phyloP scores from a whole-genome alignment of 345 rosid genomes.

The Ceriops decandra region DNA sequence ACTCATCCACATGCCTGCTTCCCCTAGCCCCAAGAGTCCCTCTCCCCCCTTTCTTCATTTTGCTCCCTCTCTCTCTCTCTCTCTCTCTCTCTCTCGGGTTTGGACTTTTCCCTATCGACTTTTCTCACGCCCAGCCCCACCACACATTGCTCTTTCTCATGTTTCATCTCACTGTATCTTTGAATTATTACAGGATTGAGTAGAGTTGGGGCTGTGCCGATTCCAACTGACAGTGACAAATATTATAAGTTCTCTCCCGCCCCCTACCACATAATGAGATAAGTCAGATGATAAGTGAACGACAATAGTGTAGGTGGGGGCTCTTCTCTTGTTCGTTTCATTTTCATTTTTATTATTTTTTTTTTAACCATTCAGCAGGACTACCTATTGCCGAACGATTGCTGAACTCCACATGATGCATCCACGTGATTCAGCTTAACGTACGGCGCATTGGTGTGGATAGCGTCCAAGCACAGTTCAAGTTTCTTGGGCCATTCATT shows the following conservation, averaged over 20 bases:
- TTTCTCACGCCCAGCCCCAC: background rate
- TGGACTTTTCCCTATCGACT: too few species aligned
- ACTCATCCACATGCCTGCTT: constrained; percentile 66
- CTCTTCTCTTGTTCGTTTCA: too few species aligned
- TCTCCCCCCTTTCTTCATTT: constrained; percentile 15
- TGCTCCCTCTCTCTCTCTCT: background rate
- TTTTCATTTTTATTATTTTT: too few species aligned
- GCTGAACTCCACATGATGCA: too few species aligned
- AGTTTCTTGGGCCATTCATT: too few species aligned
- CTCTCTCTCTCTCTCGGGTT: background rate
- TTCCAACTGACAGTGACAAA: constrained; percentile 16
- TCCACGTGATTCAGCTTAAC: too few species aligned
- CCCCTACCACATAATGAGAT: constrained; percentile 6
- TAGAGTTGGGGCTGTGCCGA: constrained; percentile 13
- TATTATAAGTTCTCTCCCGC: background rate
- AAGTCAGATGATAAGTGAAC: too few species aligned
- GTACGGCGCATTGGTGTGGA: too few species aligned
- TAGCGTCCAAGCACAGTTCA: too few species aligned
- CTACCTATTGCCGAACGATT: too few species aligned
- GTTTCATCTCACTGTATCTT: background rate
- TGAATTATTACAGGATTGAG: constrained; percentile 2
- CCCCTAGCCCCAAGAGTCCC: constrained; percentile 49
- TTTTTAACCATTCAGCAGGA: too few species aligned
- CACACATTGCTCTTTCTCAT: background rate
- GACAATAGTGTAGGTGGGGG: too few species aligned